These are phyloP conservation scores for Acanthamoeba triangularis DNA, from an alignment of 208 protist genomes.

Conservation along the genomic window DNA sequence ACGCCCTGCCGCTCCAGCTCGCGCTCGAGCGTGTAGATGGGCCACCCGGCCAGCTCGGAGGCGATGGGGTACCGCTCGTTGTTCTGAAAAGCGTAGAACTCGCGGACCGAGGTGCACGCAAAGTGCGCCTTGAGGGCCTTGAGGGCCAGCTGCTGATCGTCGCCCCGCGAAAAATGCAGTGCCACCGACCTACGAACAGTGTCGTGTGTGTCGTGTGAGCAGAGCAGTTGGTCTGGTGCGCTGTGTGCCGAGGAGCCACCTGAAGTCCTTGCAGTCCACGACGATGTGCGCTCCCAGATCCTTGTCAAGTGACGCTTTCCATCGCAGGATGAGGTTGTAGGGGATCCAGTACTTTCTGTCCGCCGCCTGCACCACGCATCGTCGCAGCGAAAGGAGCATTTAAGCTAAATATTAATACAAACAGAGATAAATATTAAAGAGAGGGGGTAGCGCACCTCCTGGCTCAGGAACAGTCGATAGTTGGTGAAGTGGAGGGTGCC, in stretches of 20 bases:
- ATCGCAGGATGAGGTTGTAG: slow-evolving; percentile 55
- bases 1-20: slow-evolving; percentile 67
- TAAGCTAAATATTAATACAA: not conserved
- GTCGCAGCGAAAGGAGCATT: not conserved
- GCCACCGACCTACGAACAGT: not conserved
- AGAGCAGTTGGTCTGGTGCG: not conserved
- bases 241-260: not conserved
- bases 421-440: not conserved
- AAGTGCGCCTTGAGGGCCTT: slow-evolving; percentile 59
- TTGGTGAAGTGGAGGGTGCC: slow-evolving; percentile 58
- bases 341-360: slow-evolving; percentile 64
- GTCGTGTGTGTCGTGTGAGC: not conserved
- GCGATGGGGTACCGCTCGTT: slow-evolving; percentile 39
- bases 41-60: slow-evolving; percentile 65
- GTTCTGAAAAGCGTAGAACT: slow-evolving; percentile 75
- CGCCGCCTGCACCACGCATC: not conserved
- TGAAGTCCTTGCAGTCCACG: slow-evolving; percentile 53
- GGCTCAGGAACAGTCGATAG: slow-evolving; percentile 45
- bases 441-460: not conserved
- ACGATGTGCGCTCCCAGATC: slow-evolving; percentile 23
- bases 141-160: slow-evolving; percentile 41
- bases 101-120: not conserved
- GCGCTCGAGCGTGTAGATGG: slow-evolving; percentile 29
- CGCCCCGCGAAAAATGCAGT: slow-evolving; percentile 25
- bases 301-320: not conserved